A percentile compares a stretch with the other conserved stretches of the same genome.
Evolutionary conservation across 2,329 filamentous ascomycete species (phyloP).

Genomic region (Colletotrichum sublineola): DNA sequence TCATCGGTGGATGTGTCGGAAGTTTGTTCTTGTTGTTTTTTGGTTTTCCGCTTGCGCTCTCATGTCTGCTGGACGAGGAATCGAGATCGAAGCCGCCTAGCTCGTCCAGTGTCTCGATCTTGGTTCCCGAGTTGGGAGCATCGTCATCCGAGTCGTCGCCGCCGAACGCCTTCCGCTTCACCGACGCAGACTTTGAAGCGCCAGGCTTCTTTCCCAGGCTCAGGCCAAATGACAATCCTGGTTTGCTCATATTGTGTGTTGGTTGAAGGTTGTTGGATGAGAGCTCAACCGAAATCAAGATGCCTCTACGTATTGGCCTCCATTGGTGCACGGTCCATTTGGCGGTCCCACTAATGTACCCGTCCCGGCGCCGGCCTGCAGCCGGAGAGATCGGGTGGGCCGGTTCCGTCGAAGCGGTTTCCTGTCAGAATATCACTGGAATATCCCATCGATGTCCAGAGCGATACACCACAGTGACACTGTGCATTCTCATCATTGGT

Average conservation of each 20-base stretch:
- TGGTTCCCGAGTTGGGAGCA: conserved; percentile 50
- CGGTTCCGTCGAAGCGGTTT: background rate
- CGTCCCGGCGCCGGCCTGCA: conserved; percentile 15
- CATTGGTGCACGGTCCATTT: conserved; percentile 22
- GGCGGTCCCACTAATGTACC: conserved; percentile 13
- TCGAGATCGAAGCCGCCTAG: conserved; percentile 63
- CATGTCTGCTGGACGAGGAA: conserved; percentile 48
- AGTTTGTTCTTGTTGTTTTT: conserved; percentile 51
- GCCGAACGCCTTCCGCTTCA: conserved; percentile 70
- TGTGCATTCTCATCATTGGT: background rate
- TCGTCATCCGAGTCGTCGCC: conserved; percentile 70
- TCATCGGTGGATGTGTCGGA: conserved; percentile 57
- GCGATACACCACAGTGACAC: background rate
- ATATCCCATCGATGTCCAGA: background rate
- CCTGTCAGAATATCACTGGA: too few species aligned
- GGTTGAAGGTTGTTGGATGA: background rate
- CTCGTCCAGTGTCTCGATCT: conserved; percentile 71
- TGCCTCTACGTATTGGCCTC: background rate
- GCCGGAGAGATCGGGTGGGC: conserved; percentile 9
- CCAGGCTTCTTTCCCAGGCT: conserved; percentile 71
- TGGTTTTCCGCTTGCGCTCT: conserved; percentile 47
- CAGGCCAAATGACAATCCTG: conserved; percentile 67
- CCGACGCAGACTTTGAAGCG: conserved; percentile 62
- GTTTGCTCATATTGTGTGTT: conserved; percentile 59
- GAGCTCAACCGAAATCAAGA: background rate